Evolutionary conservation across 225 moss, liverwort and hornwort genomes (phyloP), one percentile per base, ranked within the genome.

Genomic region (Pleurozium schreberi): DNA sequence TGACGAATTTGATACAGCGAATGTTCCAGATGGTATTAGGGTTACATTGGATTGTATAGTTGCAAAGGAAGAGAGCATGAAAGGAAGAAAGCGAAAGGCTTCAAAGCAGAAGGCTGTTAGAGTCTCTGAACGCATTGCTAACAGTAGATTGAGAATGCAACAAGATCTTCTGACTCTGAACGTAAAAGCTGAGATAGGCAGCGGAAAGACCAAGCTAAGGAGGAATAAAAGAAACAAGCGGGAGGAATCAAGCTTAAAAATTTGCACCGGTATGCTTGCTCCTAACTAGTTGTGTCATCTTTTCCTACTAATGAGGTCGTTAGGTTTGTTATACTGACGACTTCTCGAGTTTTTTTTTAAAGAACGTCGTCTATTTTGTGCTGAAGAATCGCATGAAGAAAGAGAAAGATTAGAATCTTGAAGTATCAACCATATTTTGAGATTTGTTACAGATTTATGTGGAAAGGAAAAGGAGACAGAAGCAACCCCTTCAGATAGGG

Each of bases 91-190:
- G 62, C 59, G 82, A 65, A 91, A 78, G 82, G 58, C 81, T 84
- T 26, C 49, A 53, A 83, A 87, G 84, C 94, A 60, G 76, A 93
- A 84, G 80, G 60, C 89, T 88, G 75, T 89, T 36, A 89, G 94
- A 88, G 86, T 84, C 85, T 92, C 93, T 49, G 83, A 94, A 86
- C 91, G 92, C 50, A 90, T 91, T 91, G 94, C 91, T 57, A 92
- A 90, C 55, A 91, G 80, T 58, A 90, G 86, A 87, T 81, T 89
- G 80, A 94, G 89, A 89, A 86, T 89, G 78, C 85, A 90, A 80
- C 90, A 90, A 86, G 83, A 23, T 58, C 83, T 93, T 90, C 80
- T 70, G 70, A 81, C 84, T 64, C 40, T 80, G 62, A 91, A 86
- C 36, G 71, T 79, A 52, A 85, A 89, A 34, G 67, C 86, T 64